These are phyloP conservation scores for Penicillium arizonense DNA, from an alignment of 495 filamentous ascomycete genomes.

Conservation along the genomic window DNA sequence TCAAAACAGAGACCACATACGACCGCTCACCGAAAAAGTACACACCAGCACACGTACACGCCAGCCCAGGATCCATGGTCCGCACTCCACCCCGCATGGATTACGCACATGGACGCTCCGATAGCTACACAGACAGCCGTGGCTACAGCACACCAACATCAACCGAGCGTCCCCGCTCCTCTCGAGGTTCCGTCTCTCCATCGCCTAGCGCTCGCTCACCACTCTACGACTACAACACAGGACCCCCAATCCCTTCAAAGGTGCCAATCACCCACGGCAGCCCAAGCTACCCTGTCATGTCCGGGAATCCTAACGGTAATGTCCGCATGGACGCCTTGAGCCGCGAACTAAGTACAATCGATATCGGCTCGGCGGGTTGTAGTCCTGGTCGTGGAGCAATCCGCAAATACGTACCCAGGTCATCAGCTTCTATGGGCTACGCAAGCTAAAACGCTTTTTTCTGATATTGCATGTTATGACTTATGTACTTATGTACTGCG, in stretches of 20 bases:
- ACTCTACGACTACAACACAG: constrained; percentile 32
- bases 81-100: constrained; percentile 22
- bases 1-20: constrained; percentile 16
- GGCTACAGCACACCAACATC: constrained; percentile 27
- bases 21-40: constrained; percentile 14
- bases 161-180: constrained; percentile 23
- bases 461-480: constrained; percentile 9
- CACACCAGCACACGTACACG: constrained; percentile 17
- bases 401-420: constrained; percentile 25
- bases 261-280: constrained; percentile 56
- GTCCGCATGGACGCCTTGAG: constrained; percentile 63
- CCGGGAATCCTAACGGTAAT: constrained; percentile 23
- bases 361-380: constrained; percentile 61
- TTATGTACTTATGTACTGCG: constrained; percentile 17
- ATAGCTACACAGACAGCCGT: constrained; percentile 19
- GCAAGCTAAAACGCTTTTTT: constrained; percentile 21
- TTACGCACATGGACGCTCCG: constrained; percentile 22
- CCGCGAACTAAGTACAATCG: constrained; percentile 78
- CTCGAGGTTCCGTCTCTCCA: constrained; percentile 33
- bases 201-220: constrained; percentile 31
- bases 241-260: constrained; percentile 74
- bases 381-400: constrained; percentile 27
- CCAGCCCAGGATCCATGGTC: constrained; percentile 13
- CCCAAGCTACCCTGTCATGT: constrained; percentile 26
- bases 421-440: constrained; percentile 31